These are phyloP conservation scores for Acorus calamus DNA, from an alignment of 106 monocot genomes.

Conservation along the genomic window DNA sequence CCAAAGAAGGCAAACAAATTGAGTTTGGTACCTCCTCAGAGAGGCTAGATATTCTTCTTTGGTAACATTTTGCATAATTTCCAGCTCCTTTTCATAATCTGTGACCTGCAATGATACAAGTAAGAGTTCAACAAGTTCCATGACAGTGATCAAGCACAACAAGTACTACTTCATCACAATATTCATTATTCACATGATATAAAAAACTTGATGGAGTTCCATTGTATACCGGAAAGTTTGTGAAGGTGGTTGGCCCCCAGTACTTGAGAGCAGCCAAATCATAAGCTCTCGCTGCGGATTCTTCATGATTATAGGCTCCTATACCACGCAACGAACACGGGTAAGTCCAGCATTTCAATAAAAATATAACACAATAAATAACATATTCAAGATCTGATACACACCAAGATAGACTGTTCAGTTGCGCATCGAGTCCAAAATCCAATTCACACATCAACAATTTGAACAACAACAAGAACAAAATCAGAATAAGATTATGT, in stretches of 20 bases:
- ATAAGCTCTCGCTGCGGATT: not conserved
- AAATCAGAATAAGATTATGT: not conserved
- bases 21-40: slow-evolving; percentile 16
- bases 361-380: too few relatives aligned
- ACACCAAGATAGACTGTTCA: slow-evolving; percentile 17
- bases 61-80: slow-evolving; percentile 10
- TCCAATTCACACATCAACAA: not conserved
- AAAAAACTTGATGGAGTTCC: not conserved
- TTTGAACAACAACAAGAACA: not conserved
- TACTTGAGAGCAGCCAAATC: slow-evolving; percentile 3
- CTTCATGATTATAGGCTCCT: too few relatives aligned
- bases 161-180: too few relatives aligned
- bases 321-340: too few relatives aligned
- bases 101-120: not conserved
- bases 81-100: slow-evolving; percentile 12
- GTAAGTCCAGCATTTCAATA: too few relatives aligned
- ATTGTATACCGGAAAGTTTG: slow-evolving; percentile 13
- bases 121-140: too few relatives aligned
- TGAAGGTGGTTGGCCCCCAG: slow-evolving; percentile 7
- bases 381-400: too few relatives aligned
- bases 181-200: too few relatives aligned
- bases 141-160: too few relatives aligned
- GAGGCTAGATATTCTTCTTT: slow-evolving; percentile 20
- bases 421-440: too few relatives aligned
- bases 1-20: too few relatives aligned